These are phyloP conservation scores for Metschnikowia corniflorae DNA, from an alignment of 805 yeast species.

Conservation along the genomic window DNA sequence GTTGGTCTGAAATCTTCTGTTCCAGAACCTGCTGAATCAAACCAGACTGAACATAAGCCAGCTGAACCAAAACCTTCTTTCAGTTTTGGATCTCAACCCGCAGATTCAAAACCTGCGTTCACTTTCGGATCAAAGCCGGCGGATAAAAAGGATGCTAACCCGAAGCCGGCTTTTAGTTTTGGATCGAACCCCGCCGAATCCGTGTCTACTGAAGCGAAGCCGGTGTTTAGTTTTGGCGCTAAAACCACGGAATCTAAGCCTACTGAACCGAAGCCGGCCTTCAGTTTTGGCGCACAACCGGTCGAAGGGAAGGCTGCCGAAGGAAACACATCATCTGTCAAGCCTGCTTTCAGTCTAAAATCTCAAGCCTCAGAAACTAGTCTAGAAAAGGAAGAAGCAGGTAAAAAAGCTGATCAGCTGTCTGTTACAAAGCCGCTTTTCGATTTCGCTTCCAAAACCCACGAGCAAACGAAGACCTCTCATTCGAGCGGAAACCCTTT, in stretches of 20 bases:
- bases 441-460: too few relatives aligned
- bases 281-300: neutral
- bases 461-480: too few relatives aligned
- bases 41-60: too few relatives aligned
- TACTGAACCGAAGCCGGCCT: neutral
- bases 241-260: neutral
- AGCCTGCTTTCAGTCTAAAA: too few relatives aligned
- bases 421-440: too few relatives aligned
- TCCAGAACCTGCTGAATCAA: too few relatives aligned
- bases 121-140: slow-evolving; percentile 9
- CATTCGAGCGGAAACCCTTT: too few relatives aligned
- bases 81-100: neutral
- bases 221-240: slow-evolving; percentile 2
- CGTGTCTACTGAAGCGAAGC: neutral
- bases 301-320: neutral
- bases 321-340: too few relatives aligned
- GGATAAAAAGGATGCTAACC: neutral
- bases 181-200: neutral
- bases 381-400: too few relatives aligned
- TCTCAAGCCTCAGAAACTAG: too few relatives aligned
- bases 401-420: too few relatives aligned
- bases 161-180: neutral
- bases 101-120: slow-evolving; percentile 2
- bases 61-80: neutral
- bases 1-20: too few relatives aligned